These are phyloP conservation scores for Xerocomus brunneocitrinus DNA, from an alignment of 768 basidiomycete species.

Conservation along the genomic window DNA sequence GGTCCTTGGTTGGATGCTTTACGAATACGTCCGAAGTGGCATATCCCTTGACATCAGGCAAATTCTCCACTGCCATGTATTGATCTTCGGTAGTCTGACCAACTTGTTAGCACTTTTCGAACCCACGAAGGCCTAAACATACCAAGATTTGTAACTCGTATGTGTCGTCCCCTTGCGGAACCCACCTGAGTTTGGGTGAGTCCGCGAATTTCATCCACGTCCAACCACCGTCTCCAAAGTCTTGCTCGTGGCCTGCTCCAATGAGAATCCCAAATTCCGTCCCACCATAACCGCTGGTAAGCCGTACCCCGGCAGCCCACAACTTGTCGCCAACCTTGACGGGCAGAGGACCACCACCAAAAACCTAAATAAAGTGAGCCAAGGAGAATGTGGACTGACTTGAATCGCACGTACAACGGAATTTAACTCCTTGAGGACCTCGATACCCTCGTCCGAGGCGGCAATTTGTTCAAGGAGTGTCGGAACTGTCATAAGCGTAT, in stretches of 20 bases:
- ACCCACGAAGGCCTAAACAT: not conserved
- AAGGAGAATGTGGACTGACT: too few species aligned
- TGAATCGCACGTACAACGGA: conserved; percentile 25
- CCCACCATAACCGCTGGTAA: conserved; percentile 35
- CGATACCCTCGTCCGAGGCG: conserved; percentile 19
- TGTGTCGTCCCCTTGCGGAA: conserved; percentile 29
- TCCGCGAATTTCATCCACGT: conserved; percentile 32
- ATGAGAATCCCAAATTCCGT: conserved; percentile 26
- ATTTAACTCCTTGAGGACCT: conserved; percentile 22
- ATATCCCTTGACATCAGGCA: conserved; percentile 37
- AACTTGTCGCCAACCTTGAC: conserved; percentile 33
- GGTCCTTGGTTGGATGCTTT: conserved; percentile 40
- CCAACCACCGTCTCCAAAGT: conserved; percentile 28
- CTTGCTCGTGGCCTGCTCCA: not conserved
- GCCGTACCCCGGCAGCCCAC: conserved; percentile 29
- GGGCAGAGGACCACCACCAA: conserved; percentile 38
- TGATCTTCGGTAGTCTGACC: conserved; percentile 9
- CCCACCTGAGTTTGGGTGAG: conserved; percentile 23
- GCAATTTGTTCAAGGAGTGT: conserved; percentile 37
- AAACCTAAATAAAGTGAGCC: conserved; percentile 22
- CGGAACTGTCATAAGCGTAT: conserved; percentile 35
- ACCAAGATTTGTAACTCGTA: conserved; percentile 40
- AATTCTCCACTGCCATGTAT: conserved; percentile 28
- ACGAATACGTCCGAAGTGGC: conserved; percentile 41
- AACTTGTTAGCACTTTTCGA: not conserved